A percentile compares a stretch with the other conserved stretches of the same genome.
Conservation (phyloP, 108 stramenopile genomes). For the Poteriospumella lacustris region DNA sequence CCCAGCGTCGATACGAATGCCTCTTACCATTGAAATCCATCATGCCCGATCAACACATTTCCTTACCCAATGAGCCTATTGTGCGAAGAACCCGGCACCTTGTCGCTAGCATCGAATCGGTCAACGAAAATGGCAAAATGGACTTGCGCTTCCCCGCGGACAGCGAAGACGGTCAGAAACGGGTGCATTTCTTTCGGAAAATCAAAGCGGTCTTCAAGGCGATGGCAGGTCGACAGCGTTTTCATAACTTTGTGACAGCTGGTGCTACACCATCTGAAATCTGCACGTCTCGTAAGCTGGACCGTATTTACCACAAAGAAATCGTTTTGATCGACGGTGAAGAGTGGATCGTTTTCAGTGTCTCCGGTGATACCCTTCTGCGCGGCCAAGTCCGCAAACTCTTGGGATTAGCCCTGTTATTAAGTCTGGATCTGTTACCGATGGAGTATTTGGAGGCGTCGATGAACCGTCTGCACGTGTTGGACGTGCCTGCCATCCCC, state of each 20-base stretch:
- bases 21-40: not conserved
- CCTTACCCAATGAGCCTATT: conserved; percentile 5
- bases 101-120: no score
- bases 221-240: not conserved
- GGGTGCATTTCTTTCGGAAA: not conserved
- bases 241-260: conserved; percentile 18
- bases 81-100: not conserved
- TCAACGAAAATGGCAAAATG: conserved; percentile 3
- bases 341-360: not conserved
- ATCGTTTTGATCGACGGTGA: not conserved
- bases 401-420: not conserved
- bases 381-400: conserved; percentile 2
- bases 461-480: not conserved
- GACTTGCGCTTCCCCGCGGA: not conserved
- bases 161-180: not conserved
- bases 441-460: not conserved
- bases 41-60: not conserved
- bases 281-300: not conserved
- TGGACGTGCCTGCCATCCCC: conserved; percentile 1
- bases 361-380: conserved; percentile 23
- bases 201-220: not conserved
- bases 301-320: conserved; percentile 25
- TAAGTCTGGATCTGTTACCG: not conserved
- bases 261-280: not conserved
- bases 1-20: conserved; percentile 26